These are phyloP conservation scores for Hysterium pulicare DNA, from an alignment of 2,329 filamentous ascomycete species.

Conservation along the genomic window DNA sequence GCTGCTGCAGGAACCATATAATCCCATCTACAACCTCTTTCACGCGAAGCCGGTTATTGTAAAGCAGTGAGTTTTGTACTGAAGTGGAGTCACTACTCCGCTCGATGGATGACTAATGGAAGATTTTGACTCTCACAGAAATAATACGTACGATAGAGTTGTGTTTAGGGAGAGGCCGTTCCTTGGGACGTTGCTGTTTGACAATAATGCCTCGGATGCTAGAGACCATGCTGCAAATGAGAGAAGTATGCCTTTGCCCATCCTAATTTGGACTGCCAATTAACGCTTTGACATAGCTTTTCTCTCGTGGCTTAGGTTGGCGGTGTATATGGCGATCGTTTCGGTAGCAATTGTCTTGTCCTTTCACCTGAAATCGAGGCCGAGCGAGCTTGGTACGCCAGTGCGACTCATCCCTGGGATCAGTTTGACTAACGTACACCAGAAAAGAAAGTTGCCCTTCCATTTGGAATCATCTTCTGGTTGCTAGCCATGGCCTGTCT, in stretches of 20 bases:
- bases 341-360: constrained; percentile 86
- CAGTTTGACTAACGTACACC: too few relatives aligned
- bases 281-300: constrained; percentile 51
- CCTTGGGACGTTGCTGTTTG: constrained; percentile 66
- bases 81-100: too few relatives aligned
- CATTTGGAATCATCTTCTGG: constrained; percentile 89
- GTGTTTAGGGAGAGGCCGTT: constrained; percentile 62
- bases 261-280: not conserved
- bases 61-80: constrained; percentile 30
- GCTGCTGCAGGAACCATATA: constrained; percentile 41
- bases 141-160: constrained; percentile 39
- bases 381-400: constrained; percentile 50
- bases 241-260: constrained; percentile 48
- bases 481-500: constrained; percentile 73
- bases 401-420: too few relatives aligned
- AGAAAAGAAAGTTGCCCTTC: constrained; percentile 75
- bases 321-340: constrained; percentile 87
- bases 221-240: constrained; percentile 78
- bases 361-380: constrained; percentile 79
- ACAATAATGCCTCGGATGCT: constrained; percentile 71
- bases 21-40: constrained; percentile 52
- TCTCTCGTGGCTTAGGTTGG: constrained; percentile 84
- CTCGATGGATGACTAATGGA: too few relatives aligned
- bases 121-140: too few relatives aligned
- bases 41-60: constrained; percentile 47